Base-by-base conservation (phyloP, 768 basidiomycete species). In the Boletus edulis region DNA sequence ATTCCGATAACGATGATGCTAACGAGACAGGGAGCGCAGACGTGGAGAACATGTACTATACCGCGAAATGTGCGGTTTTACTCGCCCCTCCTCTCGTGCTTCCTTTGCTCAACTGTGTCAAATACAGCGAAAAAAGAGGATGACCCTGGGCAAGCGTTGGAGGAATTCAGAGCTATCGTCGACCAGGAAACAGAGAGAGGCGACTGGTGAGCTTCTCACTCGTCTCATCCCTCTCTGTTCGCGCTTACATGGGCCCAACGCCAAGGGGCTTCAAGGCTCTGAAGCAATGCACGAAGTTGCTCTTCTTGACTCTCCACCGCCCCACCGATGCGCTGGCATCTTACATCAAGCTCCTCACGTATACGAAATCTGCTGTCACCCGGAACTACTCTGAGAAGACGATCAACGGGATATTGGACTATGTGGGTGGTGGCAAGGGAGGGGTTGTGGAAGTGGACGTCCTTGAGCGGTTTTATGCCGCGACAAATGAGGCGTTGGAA, bases 1-100 rank as follows among this genome's bases (percentile, higher is more conserved):
- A 98, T 73, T 95, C 94, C 41, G 95, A 94, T 72, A 87, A 83
- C 48, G 92, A 90, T 35, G 90, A 90, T 29, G 90, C 81, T 29
- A 84, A 91, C 52, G 89, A 89, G 62, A 80, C 84, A 2, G 89
- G 82, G 46, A 90, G 84, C 50, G 89, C 85, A 24, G 95, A 97
- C 73, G 85, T 97, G 43, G 97, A 99, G 76, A 99, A 99, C 68
- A 85, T 94, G 83, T 99, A 99, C 75, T 98, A 98, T 71, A 89
- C 87, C 46, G 97, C 97, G 12, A 99, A 99, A 73, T 86, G 96
- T 98, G 61, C 49, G 8, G 87, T 72, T 38, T 11, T 40, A 52
- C 24, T 56, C 40, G 5, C 41, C 46, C n/a, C 47, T 49, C 44
- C 29, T 40, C 17, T 46, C 31, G 5, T 43, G 5, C 8, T 1